Evolutionary conservation across 257 asterid genomes (phyloP).

Genomic region (Paraleonurus japonicus): DNA sequence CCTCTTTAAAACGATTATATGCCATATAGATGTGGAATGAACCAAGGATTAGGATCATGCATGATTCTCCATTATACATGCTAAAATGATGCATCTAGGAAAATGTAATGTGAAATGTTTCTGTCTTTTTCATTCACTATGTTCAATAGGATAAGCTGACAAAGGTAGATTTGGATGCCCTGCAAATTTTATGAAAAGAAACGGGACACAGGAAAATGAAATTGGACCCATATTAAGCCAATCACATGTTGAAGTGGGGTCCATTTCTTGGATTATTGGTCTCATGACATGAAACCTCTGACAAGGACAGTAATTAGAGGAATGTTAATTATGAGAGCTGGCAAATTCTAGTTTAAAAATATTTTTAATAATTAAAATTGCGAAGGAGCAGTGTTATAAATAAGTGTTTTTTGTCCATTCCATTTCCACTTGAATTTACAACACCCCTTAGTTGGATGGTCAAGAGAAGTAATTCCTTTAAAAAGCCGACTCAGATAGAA

Average conservation of each 20-base stretch:
- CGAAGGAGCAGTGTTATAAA: too few relatives aligned
- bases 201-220: not conserved
- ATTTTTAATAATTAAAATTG: too few relatives aligned
- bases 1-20: too few relatives aligned
- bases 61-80: not conserved
- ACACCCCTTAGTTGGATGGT: too few relatives aligned
- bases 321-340: too few relatives aligned
- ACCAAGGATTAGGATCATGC: not conserved
- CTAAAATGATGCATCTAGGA: not conserved
- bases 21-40: not conserved
- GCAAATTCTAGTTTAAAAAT: too few relatives aligned
- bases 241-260: conserved; percentile 31
- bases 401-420: too few relatives aligned
- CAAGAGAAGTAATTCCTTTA: too few relatives aligned
- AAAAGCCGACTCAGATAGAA: too few relatives aligned
- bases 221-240: not conserved
- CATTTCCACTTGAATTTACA: too few relatives aligned
- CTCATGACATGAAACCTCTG: not conserved
- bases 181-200: conserved; percentile 1
- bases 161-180: conserved; percentile 21
- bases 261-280: conserved; percentile 24
- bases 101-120: not conserved
- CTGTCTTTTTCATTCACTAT: not conserved
- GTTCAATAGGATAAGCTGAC: conserved; percentile 32
- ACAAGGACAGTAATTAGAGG: conserved; percentile 14